phyloP scores from a whole-genome alignment of 495 filamentous ascomycete species.

The Schizothecium vesticola region DNA sequence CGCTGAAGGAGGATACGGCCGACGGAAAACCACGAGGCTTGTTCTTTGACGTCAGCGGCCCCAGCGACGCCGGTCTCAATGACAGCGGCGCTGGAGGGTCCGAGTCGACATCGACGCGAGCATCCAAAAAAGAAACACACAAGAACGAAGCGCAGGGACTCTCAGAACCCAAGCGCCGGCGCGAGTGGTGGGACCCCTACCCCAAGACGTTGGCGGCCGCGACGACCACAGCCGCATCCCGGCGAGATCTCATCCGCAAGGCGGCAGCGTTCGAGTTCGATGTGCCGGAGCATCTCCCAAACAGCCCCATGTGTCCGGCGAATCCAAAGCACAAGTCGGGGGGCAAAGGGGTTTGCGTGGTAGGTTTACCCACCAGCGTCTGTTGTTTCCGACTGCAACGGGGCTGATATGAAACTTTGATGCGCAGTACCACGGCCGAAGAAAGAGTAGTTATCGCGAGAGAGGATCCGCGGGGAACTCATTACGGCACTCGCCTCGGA shows the following conservation, averaged over 20 bases:
- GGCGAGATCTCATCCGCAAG: slow-evolving; percentile 7
- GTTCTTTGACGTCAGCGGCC: slow-evolving; percentile 43
- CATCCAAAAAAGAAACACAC: neutral
- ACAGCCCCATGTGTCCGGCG: slow-evolving; percentile 59
- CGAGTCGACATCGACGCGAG: slow-evolving; percentile 8
- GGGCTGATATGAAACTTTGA: neutral
- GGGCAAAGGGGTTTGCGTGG: slow-evolving; percentile 52
- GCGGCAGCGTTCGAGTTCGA: slow-evolving; percentile 44
- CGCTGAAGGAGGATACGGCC: slow-evolving; percentile 29
- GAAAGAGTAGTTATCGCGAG: neutral
- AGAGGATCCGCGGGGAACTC: neutral
- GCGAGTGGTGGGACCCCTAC: slow-evolving; percentile 19
- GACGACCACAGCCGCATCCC: neutral
- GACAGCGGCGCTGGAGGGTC: slow-evolving; percentile 1
- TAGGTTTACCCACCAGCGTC: slow-evolving; percentile 9
- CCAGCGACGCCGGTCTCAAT: neutral
- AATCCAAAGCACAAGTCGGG: slow-evolving; percentile 48
- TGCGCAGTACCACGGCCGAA: slow-evolving; percentile 20
- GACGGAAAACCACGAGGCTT: slow-evolving; percentile 36
- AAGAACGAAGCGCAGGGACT: neutral
- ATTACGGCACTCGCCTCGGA: neutral
- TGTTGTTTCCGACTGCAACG: neutral
- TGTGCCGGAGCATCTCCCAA: slow-evolving; percentile 60
- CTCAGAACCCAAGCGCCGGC: neutral
- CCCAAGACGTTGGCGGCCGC: slow-evolving; percentile 1